Conservation (phyloP, 306 rosid genomes). For the Quercus engelmannii region DNA sequence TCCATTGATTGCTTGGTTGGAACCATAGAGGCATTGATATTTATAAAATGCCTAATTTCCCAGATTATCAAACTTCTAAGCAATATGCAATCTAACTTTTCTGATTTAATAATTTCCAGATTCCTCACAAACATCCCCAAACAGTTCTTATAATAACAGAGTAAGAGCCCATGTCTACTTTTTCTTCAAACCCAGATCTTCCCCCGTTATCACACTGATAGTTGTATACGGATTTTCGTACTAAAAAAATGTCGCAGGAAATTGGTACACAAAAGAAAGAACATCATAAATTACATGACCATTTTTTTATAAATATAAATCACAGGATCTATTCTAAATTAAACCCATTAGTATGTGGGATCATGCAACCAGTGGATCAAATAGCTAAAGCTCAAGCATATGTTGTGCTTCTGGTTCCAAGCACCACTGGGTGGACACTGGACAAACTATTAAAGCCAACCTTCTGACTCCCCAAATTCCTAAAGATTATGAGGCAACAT, state of each 20-base stretch:
- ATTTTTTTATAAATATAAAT: too few species aligned
- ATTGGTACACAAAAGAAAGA: not conserved
- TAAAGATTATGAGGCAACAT: not conserved
- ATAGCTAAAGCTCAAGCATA: not conserved
- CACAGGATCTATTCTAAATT: not conserved
- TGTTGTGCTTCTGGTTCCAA: not conserved
- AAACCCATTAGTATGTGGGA: not conserved
- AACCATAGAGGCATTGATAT: not conserved
- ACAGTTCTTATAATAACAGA: not conserved
- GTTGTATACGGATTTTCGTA: not conserved
- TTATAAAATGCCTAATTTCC: not conserved
- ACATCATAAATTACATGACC: not conserved
- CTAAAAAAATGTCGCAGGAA: not conserved
- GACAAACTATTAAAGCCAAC: not conserved
- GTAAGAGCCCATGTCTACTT: not conserved
- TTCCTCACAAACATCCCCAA: not conserved
- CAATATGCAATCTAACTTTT: not conserved
- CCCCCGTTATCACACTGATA: not conserved
- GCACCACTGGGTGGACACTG: not conserved
- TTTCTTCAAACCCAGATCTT: not conserved
- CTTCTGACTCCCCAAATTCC: not conserved
- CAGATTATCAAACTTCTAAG: not conserved
- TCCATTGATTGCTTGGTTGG: not conserved
- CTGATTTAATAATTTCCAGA: not conserved
- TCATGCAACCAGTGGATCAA: not conserved